A percentile compares a stretch with the other conserved stretches of the same genome.
Evolutionary conservation across 2,329 filamentous ascomycete genomes (phyloP).

Genomic region (Tolypocladium endophyticum): DNA sequence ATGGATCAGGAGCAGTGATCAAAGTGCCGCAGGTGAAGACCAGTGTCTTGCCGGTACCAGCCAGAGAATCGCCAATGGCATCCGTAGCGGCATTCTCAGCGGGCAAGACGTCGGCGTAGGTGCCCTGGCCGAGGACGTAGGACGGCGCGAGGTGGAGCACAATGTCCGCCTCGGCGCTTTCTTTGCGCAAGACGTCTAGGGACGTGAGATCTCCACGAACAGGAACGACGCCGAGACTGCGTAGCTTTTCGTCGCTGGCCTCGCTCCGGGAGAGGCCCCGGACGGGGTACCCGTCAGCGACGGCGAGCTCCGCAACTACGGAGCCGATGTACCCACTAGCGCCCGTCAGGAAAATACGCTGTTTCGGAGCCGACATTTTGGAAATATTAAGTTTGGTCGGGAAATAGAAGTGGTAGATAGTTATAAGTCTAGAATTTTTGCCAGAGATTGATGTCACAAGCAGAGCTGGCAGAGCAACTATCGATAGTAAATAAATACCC

Average conservation of each 20-base stretch:
- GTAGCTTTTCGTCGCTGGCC: constrained; percentile 22
- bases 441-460: not conserved
- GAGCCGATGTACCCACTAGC: constrained; percentile 28
- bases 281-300: constrained; percentile 27
- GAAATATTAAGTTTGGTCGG: not conserved
- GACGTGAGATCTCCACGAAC: constrained; percentile 28
- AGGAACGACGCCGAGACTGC: constrained; percentile 24
- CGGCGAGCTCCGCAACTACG: constrained; percentile 21
- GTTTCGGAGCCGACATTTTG: not conserved
- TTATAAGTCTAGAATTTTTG: not conserved
- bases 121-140: constrained; percentile 2
- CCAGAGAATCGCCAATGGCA: constrained; percentile 22
- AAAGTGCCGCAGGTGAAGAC: constrained; percentile 23
- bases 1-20: constrained; percentile 9
- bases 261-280: constrained; percentile 28
- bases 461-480: not conserved
- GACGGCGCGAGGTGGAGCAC: constrained; percentile 31
- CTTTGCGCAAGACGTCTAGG: constrained; percentile 23
- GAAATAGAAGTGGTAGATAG: not conserved
- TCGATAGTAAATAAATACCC: not conserved
- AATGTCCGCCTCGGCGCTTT: constrained; percentile 27
- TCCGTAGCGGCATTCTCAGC: constrained; percentile 24
- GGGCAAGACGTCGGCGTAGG: constrained; percentile 10
- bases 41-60: constrained; percentile 21
- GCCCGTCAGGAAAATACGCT: constrained; percentile 26